Conservation (phyloP, 139 green algal species). For the Tetraselmis chui region DNA sequence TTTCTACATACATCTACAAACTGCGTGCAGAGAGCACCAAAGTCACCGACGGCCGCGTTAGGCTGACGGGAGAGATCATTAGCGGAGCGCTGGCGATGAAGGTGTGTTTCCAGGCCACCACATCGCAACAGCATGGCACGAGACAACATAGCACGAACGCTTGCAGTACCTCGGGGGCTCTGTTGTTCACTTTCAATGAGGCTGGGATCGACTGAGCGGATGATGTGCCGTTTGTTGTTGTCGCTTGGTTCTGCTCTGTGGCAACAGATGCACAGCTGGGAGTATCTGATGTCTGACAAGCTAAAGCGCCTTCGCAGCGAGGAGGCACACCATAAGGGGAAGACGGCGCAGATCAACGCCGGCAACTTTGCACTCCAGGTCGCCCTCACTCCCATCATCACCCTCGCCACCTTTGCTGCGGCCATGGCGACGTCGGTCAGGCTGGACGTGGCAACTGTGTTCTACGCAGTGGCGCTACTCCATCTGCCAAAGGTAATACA, state of each 20-base stretch:
- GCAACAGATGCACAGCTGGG: too few species aligned
- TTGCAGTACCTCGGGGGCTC: too few species aligned
- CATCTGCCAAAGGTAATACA: too few species aligned
- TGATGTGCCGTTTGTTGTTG: background rate
- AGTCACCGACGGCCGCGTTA: constrained; percentile 71
- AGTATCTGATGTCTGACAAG: background rate
- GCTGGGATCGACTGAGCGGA: background rate
- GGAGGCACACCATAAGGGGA: constrained; percentile 7
- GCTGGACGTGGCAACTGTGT: constrained; percentile 54
- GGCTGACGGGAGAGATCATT: constrained; percentile 55
- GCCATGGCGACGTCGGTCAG: background rate
- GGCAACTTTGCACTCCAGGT: constrained; percentile 31
- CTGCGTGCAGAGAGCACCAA: constrained; percentile 16
- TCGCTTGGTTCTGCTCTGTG: background rate
- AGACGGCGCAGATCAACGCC: constrained; percentile 12
- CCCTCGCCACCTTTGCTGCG: constrained; percentile 58
- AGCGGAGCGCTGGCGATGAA: constrained; percentile 65
- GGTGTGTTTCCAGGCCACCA: too few species aligned
- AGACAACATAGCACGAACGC: too few species aligned
- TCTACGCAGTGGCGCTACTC: constrained; percentile 59
- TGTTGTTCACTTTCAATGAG: background rate
- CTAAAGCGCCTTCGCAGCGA: background rate
- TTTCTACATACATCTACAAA: constrained; percentile 2
- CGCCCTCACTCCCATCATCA: constrained; percentile 56
- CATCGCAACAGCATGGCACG: too few species aligned